Evolutionary conservation across 1,284 basidiomycete species (phyloP).

Genomic region (Rhodotorula sp.): DNA sequence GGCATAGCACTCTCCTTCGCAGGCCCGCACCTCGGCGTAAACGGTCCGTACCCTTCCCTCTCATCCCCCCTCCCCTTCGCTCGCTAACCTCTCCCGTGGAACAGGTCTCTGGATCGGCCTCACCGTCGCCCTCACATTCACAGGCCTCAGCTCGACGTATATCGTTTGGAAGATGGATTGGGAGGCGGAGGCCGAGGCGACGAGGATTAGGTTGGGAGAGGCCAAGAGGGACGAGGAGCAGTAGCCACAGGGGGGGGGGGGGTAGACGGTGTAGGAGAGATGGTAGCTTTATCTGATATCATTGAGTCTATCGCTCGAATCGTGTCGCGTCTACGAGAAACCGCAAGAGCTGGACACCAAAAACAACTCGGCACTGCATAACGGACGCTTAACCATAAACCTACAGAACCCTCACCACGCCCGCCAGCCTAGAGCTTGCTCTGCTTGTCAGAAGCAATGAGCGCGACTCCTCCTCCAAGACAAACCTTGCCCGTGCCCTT

Average conservation of each 20-base stretch:
- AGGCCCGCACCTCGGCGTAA: conserved; percentile 45
- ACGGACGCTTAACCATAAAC: neutral
- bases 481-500: conserved; percentile 64
- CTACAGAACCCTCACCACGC: too few relatives aligned
- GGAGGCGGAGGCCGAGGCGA: conserved; percentile 41
- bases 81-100: neutral
- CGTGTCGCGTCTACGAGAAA: neutral
- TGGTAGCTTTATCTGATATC: neutral
- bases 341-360: neutral
- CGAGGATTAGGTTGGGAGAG: conserved; percentile 31
- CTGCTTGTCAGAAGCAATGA: conserved; percentile 25
- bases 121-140: conserved; percentile 47
- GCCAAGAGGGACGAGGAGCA: conserved; percentile 29
- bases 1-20: conserved; percentile 46
- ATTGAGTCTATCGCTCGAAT: neutral
- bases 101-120: conserved; percentile 48
- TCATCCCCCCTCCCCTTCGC: neutral
- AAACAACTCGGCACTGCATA: neutral
- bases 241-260: neutral
- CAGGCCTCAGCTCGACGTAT: conserved; percentile 41
- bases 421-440: conserved; percentile 33
- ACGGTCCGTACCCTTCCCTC: conserved; percentile 14
- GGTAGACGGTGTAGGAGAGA: neutral
- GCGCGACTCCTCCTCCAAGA: conserved; percentile 42
- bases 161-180: conserved; percentile 46